These are phyloP conservation scores for Rutstroemia sp. DNA, from an alignment of 2,329 filamentous ascomycete species.

Conservation along the genomic window DNA sequence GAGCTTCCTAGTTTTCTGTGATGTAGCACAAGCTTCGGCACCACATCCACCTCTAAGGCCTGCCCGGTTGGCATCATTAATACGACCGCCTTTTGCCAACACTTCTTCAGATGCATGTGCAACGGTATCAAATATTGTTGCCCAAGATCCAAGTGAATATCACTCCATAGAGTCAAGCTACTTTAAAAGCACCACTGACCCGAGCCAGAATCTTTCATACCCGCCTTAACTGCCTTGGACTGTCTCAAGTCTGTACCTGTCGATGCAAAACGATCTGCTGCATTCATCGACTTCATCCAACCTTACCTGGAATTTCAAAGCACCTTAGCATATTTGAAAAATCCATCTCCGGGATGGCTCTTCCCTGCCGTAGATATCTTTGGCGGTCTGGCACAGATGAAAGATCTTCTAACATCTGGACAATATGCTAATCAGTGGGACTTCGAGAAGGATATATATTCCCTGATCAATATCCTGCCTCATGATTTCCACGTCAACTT, in stretches of 20 bases:
- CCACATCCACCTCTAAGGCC: neutral
- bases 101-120: neutral
- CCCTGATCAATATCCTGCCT: constrained; percentile 42
- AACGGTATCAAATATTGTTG: neutral
- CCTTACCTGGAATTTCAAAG: constrained; percentile 25
- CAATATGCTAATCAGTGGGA: constrained; percentile 38
- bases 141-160: neutral
- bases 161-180: neutral
- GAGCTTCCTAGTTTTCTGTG: neutral
- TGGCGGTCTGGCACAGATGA: constrained; percentile 33
- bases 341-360: constrained; percentile 43
- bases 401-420: constrained; percentile 12
- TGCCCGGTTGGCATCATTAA: neutral
- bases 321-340: constrained; percentile 33
- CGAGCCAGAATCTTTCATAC: neutral
- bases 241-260: constrained; percentile 23
- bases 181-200: neutral
- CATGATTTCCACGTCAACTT: constrained; percentile 60
- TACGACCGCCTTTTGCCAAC: neutral
- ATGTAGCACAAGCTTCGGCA: neutral
- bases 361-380: constrained; percentile 33
- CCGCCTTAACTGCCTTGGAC: constrained; percentile 14
- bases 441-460: constrained; percentile 45
- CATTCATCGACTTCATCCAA: constrained; percentile 18
- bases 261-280: constrained; percentile 15